Conservation (phyloP, 176 grass and related monocot species). For the bread wheat (Triticum aestivum) region DNA sequence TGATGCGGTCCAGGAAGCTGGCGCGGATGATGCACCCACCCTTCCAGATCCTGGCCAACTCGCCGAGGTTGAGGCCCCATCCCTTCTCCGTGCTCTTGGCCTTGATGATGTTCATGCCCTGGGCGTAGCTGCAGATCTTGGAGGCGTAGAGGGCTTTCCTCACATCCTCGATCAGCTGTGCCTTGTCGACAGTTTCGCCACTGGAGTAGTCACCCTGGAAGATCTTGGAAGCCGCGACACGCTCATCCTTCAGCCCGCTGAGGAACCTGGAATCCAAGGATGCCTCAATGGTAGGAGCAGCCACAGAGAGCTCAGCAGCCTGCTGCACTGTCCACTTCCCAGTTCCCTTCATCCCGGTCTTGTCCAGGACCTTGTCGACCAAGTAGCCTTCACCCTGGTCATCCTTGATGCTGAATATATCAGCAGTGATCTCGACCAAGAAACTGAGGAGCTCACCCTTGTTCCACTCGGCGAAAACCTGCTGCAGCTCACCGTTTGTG, state of each 20-base stretch:
- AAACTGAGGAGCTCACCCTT: slow-evolving; percentile 88
- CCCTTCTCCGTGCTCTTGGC: slow-evolving; percentile 73
- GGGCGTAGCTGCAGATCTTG: slow-evolving; percentile 80
- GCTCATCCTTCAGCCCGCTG: slow-evolving; percentile 68
- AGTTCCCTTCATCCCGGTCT: slow-evolving; percentile 84
- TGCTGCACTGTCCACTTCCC: slow-evolving; percentile 88
- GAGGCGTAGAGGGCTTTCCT: slow-evolving; percentile 73
- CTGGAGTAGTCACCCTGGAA: slow-evolving; percentile 54
- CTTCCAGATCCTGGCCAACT: slow-evolving; percentile 89
- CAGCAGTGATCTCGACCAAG: slow-evolving; percentile 75
- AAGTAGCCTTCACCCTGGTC: slow-evolving; percentile 67
- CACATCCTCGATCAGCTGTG: slow-evolving; percentile 71
- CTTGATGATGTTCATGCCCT: slow-evolving; percentile 86
- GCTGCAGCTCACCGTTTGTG: slow-evolving; percentile 67
- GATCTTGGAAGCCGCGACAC: slow-evolving; percentile 58
- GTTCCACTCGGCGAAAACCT: slow-evolving; percentile 87
- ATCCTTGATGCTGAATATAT: slow-evolving; percentile 85
- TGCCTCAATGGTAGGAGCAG: slow-evolving; percentile 75
- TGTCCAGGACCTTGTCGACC: slow-evolving; percentile 87
- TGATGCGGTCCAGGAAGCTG: slow-evolving; percentile 85
- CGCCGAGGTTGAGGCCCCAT: slow-evolving; percentile 73
- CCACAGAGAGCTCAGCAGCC: slow-evolving; percentile 75
- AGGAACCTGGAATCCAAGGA: slow-evolving; percentile 87
- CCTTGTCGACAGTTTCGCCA: slow-evolving; percentile 55
- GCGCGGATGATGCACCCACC: slow-evolving; percentile 85